Conservation (phyloP, 805 yeast species). For the Cyberlindnera xishuangbannaensis region DNA sequence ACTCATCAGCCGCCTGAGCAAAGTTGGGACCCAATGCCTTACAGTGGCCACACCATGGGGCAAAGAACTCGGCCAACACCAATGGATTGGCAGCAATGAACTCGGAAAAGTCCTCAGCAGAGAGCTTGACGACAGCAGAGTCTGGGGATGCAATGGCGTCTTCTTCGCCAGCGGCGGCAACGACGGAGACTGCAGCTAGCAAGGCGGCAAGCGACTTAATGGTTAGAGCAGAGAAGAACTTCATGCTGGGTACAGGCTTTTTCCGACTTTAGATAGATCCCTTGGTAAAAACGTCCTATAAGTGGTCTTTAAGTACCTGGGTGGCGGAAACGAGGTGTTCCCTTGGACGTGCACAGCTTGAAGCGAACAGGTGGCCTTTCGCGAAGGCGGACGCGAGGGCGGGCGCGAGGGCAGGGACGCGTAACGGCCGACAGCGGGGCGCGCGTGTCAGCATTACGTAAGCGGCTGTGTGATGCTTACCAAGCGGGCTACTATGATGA, state of each 20-base stretch:
- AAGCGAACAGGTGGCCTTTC: background rate
- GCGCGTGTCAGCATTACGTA: no score
- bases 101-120: conserved; percentile 55
- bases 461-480: no score
- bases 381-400: no score
- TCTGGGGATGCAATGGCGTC: conserved; percentile 74
- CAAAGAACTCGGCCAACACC: conserved; percentile 82
- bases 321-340: no score
- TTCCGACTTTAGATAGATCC: no score
- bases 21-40: conserved; percentile 81
- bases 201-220: conserved; percentile 34
- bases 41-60: conserved; percentile 99
- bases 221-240: conserved; percentile 28
- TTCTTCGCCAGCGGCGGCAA: conserved; percentile 39
- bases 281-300: no score
- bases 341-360: background rate
- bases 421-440: no score
- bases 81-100: conserved; percentile 69
- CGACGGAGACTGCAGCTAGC: conserved; percentile 31
- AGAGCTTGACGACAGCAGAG: conserved; percentile 81
- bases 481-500: no score
- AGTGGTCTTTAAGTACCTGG: no score
- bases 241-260: conserved; percentile 27
- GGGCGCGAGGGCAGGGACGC: no score
- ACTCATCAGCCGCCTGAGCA: conserved; percentile 60